Conservation (phyloP, 805 yeast species). For the Pichia kluyveri region DNA sequence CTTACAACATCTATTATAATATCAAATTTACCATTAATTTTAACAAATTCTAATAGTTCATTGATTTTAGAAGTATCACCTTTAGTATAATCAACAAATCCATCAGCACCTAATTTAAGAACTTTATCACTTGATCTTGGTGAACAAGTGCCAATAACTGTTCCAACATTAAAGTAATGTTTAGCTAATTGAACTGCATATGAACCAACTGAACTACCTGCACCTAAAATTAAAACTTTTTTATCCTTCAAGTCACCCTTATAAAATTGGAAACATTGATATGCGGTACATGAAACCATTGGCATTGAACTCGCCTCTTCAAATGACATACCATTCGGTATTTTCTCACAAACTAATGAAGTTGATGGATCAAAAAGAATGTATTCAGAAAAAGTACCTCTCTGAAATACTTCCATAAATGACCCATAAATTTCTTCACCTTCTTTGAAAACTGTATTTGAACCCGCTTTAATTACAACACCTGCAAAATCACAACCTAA, state of each 20-base stretch:
- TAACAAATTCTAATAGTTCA: conserved; percentile 26
- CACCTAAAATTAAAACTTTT: conserved; percentile 60
- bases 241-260: conserved; percentile 21
- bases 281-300: conserved; percentile 58
- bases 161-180: conserved; percentile 33
- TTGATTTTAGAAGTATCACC: conserved; percentile 29
- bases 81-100: conserved; percentile 47
- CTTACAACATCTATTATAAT: conserved; percentile 62
- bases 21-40: conserved; percentile 43
- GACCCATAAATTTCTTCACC: conserved; percentile 18
- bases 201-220: conserved; percentile 61
- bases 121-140: conserved; percentile 20
- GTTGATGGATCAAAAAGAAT: conserved; percentile 27
- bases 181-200: conserved; percentile 49
- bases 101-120: conserved; percentile 41
- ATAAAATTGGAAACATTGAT: conserved; percentile 11
- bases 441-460: conserved; percentile 7
- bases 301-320: conserved; percentile 62
- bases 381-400: conserved; percentile 42
- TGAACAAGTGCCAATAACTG: conserved; percentile 46
- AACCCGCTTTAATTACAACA: conserved; percentile 15
- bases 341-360: conserved; percentile 21
- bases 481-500: conserved; percentile 20
- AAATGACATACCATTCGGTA: conserved; percentile 37
- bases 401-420: not conserved